A percentile compares a stretch with the other conserved stretches of the same genome.
Conservation (phyloP, 331 rosid genomes). For the Quercus lobata region DNA sequence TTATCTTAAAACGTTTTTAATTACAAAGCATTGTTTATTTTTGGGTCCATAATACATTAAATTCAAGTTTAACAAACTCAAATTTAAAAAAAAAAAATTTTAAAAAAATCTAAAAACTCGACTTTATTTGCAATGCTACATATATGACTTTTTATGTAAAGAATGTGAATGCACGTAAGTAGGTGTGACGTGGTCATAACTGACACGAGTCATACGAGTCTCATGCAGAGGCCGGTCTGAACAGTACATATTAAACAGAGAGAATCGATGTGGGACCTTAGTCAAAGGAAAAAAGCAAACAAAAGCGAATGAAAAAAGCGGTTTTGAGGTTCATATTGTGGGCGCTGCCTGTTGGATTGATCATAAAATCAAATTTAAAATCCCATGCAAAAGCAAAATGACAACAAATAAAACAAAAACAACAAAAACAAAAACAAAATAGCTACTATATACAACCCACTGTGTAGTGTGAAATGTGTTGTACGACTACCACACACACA, state of each 20-base stretch:
- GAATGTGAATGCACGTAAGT: background rate
- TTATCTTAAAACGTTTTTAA: background rate
- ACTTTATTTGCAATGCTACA: background rate
- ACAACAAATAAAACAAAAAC: background rate
- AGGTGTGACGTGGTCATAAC: background rate
- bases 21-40: background rate
- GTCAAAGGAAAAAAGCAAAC: background rate
- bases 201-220: background rate
- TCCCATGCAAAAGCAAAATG: background rate
- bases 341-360: conserved; percentile 40
- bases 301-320: conserved; percentile 15
- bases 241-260: background rate
- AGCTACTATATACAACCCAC: background rate
- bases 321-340: conserved; percentile 48
- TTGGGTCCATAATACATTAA: too few species aligned
- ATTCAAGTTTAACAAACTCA: too few species aligned
- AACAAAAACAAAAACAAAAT: background rate
- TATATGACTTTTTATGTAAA: too few species aligned
- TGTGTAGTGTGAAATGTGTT: too few species aligned
- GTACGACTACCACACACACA: background rate
- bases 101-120: background rate
- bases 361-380: too few species aligned
- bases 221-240: conserved; percentile 17
- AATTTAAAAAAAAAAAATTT: too few species aligned
- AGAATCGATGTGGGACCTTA: conserved; percentile 3